A percentile compares a stretch with the other conserved stretches of the same genome.
phyloP scores from a whole-genome alignment of 805 yeast species.

The Sugiyamaella marilandica region DNA sequence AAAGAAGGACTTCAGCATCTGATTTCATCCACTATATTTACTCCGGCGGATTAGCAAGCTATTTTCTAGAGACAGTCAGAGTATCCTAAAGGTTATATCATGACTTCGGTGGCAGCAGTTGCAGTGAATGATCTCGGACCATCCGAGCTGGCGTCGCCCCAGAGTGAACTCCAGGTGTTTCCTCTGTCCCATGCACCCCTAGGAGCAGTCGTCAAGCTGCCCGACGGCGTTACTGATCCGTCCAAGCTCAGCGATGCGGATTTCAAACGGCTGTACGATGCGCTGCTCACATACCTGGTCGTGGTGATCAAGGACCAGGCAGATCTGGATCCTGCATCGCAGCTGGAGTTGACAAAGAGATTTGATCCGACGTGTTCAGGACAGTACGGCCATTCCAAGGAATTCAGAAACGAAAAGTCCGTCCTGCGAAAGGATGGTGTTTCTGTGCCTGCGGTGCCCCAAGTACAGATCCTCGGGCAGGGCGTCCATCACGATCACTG shows the following conservation, averaged over 20 bases:
- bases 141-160: too few relatives aligned
- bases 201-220: constrained; percentile 66
- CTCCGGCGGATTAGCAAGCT: neutral
- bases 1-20: neutral
- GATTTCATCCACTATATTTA: neutral
- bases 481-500: constrained; percentile 55
- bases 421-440: constrained; percentile 77
- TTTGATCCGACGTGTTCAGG: constrained; percentile 72
- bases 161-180: constrained; percentile 26
- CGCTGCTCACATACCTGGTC: constrained; percentile 65
- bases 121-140: too few relatives aligned
- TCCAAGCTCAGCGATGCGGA: constrained; percentile 59
- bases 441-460: constrained; percentile 77
- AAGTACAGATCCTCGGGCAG: constrained; percentile 86
- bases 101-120: neutral
- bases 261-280: constrained; percentile 55
- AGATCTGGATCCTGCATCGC: constrained; percentile 66
- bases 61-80: neutral
- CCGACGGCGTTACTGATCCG: constrained; percentile 71
- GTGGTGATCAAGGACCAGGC: constrained; percentile 69
- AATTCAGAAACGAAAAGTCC: constrained; percentile 58
- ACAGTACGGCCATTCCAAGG: constrained; percentile 81
- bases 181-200: constrained; percentile 52
- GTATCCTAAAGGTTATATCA: neutral
- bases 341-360: constrained; percentile 67